Evolutionary conservation across 1,284 basidiomycete genomes (phyloP), one percentile per base, ranked within the genome.

Genomic region (Athelia sp.): DNA sequence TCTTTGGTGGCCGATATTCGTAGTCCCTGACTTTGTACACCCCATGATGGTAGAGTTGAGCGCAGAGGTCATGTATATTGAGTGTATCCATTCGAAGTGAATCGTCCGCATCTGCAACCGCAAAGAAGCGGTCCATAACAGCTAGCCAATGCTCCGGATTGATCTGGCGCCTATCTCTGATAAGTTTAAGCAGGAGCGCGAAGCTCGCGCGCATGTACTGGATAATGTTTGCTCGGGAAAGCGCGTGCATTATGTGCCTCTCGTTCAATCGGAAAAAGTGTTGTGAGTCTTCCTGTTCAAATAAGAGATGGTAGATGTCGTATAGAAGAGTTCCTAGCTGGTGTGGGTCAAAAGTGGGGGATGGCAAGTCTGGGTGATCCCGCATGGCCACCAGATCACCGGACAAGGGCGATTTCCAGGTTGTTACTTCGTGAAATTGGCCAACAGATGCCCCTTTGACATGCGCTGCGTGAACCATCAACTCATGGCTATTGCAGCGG

Each of bases 151-250:
- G 47, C 6, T 49, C 52, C 1, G 56, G 19, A 2, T 60, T 47
- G 9, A 62, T 59, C 6, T 58, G 50, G 2, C 71, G 57, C 42
- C 64, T 58, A 11, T 54, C 56, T 45, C 70, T 71, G 44, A 75
- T 60, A n/a, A 67, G 54, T 3, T 56, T 54, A n/a, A 81, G 60
- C 21, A 81, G 54, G 2, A 63, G 53, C 1, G 60, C 75, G 47
- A 79, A 77, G 35, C 68, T 72, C 22, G 59, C 65, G 3, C 79
- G 69, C 14, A 59, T 63, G 54, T 81, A 78, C 50, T 76, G 75
- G 15, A 68, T 49, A 15, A 67, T 38, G 29, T 61, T 62, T 3
- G 65, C 60, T 1, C 40, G 35, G 1, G 47, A 34, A 21, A 66
- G 35, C 4, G 61, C 62, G 17, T 57, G 55, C 4, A 45, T 1